Evolutionary conservation across 768 basidiomycete genomes (phyloP).

Genomic region (Boletus reticuloceps): DNA sequence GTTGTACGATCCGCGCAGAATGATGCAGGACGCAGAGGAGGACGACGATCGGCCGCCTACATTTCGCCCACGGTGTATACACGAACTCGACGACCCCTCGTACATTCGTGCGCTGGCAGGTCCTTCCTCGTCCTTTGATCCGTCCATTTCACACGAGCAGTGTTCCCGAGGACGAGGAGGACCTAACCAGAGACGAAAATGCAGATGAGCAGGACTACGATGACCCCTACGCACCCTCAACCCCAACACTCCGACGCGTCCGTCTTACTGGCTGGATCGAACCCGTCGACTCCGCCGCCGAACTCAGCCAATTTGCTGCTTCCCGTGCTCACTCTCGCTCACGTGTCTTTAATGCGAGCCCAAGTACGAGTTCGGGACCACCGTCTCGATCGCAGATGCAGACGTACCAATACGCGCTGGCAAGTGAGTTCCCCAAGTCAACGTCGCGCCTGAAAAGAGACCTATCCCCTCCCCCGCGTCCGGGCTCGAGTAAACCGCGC

Average conservation of each 20-base stretch:
- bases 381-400: neutral
- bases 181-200: neutral
- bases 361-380: neutral
- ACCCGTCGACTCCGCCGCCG: constrained; percentile 49
- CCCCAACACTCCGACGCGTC: constrained; percentile 31
- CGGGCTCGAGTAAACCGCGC: neutral
- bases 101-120: constrained; percentile 18
- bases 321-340: constrained; percentile 18
- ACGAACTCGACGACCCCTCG: constrained; percentile 46
- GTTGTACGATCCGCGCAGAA: constrained; percentile 9
- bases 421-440: neutral
- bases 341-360: neutral
- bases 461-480: neutral
- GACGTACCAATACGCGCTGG: neutral
- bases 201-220: constrained; percentile 9
- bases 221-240: constrained; percentile 17
- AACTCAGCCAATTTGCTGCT: constrained; percentile 49
- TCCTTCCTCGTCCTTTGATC: constrained; percentile 6
- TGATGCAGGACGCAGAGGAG: constrained; percentile 33
- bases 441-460: neutral
- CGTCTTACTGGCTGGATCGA: constrained; percentile 56
- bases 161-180: neutral
- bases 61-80: constrained; percentile 47
- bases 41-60: constrained; percentile 25
- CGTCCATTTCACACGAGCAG: neutral